These are phyloP conservation scores for Angophora floribunda DNA, from an alignment of 345 rosid genomes.

Conservation along the genomic window DNA sequence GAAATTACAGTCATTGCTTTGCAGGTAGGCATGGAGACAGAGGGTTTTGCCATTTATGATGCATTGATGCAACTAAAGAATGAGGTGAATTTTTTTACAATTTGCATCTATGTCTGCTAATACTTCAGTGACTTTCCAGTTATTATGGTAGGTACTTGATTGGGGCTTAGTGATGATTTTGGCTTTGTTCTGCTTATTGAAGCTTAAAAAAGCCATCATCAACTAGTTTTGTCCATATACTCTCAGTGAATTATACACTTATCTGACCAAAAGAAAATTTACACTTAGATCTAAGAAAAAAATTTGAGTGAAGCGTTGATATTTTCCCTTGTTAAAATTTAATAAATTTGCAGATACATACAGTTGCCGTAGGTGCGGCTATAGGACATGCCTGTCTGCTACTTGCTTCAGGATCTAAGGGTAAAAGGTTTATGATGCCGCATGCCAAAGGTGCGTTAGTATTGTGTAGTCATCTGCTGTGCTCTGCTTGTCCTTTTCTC, in stretches of 20 bases:
- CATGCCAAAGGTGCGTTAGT: constrained; percentile 64
- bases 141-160: neutral
- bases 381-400: constrained; percentile 76
- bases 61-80: constrained; percentile 60
- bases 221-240: neutral
- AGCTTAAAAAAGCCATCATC: neutral
- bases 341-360: constrained; percentile 42
- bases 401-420: constrained; percentile 80
- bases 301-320: neutral
- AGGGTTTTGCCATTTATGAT: constrained; percentile 92
- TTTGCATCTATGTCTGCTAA: neutral
- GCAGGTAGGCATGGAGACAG: constrained; percentile 87
- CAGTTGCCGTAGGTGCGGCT: constrained; percentile 72
- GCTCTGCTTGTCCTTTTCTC: neutral
- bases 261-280: neutral
- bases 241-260: neutral
- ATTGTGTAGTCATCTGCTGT: neutral
- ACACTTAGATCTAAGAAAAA: neutral
- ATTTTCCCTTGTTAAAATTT: neutral
- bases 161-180: neutral
- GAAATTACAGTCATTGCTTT: neutral
- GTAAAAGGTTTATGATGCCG: constrained; percentile 83
- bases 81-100: constrained; percentile 26
- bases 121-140: neutral
- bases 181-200: neutral